Base-by-base conservation (phyloP, 2,329 filamentous ascomycete genomes). In the Tolypocladium endophyticum region DNA sequence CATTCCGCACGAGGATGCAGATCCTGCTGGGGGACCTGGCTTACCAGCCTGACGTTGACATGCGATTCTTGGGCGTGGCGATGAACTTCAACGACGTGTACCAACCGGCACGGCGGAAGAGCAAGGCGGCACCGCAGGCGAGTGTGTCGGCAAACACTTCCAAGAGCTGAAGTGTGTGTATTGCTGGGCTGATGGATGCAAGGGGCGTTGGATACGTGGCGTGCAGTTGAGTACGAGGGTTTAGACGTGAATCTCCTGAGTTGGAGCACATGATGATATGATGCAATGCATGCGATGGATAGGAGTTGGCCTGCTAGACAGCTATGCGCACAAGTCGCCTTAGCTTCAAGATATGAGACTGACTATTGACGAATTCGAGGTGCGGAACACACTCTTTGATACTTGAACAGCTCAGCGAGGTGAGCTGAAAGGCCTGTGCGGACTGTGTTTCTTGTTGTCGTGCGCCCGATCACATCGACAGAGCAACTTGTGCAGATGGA, bases 51-150 rank as follows among this genome's bases (percentile, higher is more conserved):
- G 94, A 99, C 72, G 87, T 92, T 57, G 94, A 99, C 72, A 90
- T 99, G 86, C 83, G 93, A 59, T 97, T 97, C 79, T 76, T 99
- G 65, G 94, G 91, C 45, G 92, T 97, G 55, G 90, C 94, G 47
- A 97, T 99, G 91, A 99, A 97, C 75, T 99, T 97, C 75, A 99
- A 99, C 74, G 93, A 97, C 71, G 89, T 96, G 33, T 97, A 97
- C 73, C 84, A 90, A 73, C 89, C 90, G 18, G 83, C 87, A 53
- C 81, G 86, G 67, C 83, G 87, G 71, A 86, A 86, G 74, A 76
- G 81, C 61, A 80, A 77, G 72, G 57, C 67, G 6, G 4, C 60
- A 12, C 63, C 65, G 16, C 64, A 60, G 41, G 61, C 67, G 8
- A 60, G 63, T 14, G 61, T 58, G n/a, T 63, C 65, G 35, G 62